Base-by-base conservation (phyloP, 257 asterid species). In the Salvia rosmarinus region DNA sequence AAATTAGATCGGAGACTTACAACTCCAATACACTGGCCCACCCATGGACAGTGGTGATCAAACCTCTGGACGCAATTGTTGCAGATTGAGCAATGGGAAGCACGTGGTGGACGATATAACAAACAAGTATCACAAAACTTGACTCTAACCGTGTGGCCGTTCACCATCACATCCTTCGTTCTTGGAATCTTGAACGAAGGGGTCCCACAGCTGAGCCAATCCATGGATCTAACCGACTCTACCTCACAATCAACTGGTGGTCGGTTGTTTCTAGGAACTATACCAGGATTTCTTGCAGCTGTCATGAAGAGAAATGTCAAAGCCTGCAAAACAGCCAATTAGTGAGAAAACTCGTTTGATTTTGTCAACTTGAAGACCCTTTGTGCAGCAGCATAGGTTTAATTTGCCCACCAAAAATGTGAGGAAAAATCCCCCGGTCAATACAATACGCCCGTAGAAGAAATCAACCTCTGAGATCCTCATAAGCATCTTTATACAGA, bases 1-100 rank as follows among this genome's bases (percentile, higher is more conserved):
- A 30, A 9, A n/a, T 42, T 59, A 50, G 43, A 43, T 68, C 17
- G 13, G 43, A 43, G 12, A 77, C 91, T 87, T 84, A 94, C 97
- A 35, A 79, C 80, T 58, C 97, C 97, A 5, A 94, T 91, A 67
- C 99, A 91, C 84, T 94, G 99, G 57, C 96, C 97, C 50, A 91
- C 92, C 97, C 96, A 94, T 1, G 99, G 97, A 70, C 99, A 94
- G 82, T 91, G 99, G 76, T 94, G 99, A 89, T 94, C 99, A 21
- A 94, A 89, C 76, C 95, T 86, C 88, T 91, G 87, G 76, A 94
- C 96, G 23, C 99, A 94, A 75, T 89, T 93, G 80, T 93, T 93
- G 94, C 97, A 93, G 57, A 90, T 84, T 4, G 98, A 93, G 90
- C 97, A 94, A 82, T 94, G 97, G 72, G 97, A 93, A 10, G 95